Evolutionary conservation across 2,329 filamentous ascomycete genomes (phyloP), one percentile per base, ranked within the genome.

Genomic region (Gnomoniopsis sp.): DNA sequence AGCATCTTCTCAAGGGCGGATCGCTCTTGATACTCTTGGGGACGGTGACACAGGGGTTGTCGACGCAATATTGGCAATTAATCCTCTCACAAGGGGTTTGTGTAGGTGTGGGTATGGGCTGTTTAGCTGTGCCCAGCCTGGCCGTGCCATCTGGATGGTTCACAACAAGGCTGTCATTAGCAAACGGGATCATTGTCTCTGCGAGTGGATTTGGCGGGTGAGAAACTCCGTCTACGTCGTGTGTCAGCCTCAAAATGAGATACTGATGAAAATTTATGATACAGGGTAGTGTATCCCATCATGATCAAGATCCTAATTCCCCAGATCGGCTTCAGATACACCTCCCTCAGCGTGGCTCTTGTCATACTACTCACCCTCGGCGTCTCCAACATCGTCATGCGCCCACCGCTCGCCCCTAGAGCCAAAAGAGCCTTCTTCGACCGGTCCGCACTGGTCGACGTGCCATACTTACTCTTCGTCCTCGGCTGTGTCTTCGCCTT

Each of bases 41-140:
- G 46, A 67, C 77, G 55, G 75, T 81, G 65, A 75, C 79, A 68
- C 72, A 74, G 3, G 76, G 72, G 22, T 66, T 82, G 22, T 75
- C 71, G 62, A 72, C 69, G 0, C 61, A 71, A 14, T 81, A 78
- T 65, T 81, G 74, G 65, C 78, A 76, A 30, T 58, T 76, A 21
- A 53, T 61, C n/a, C 57, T 61, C 15, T 55, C 59, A 10, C 59
- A 59, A 47, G 56, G 56, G 2, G 36, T 61, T 34, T 61, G 59
- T 22, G 63, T 74, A 19, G 74, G 74, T 34, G 51, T 76, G 7
- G 74, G 74, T 22, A 70, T 69, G 49, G 70, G 72, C n/a, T 68
- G 70, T 30, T 58, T 69, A 19, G 76, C 72, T 21, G 65, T 75
- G 21, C 73, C 74, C 2, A 66, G 67, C 36, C 67, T 73, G 19